These are phyloP conservation scores for Botrytis deweyae DNA, from an alignment of 2,329 filamentous ascomycete genomes.

Conservation along the genomic window DNA sequence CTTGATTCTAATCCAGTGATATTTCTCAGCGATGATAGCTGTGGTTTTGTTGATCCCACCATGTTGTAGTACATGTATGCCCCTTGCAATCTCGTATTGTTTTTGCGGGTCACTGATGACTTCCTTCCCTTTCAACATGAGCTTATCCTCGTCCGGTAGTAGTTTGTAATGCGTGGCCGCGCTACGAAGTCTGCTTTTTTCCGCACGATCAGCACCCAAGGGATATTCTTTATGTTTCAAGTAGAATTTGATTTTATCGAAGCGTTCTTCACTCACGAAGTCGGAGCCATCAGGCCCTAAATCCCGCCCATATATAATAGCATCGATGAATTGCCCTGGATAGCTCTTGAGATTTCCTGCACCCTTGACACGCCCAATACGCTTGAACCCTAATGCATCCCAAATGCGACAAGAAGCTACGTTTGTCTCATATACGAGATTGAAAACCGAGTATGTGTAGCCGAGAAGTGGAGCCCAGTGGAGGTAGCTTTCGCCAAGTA, in stretches of 20 bases:
- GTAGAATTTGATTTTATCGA: conserved; percentile 98
- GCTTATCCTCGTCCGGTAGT: conserved; percentile 57
- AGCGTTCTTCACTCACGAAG: conserved; percentile 89
- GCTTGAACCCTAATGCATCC: conserved; percentile 72
- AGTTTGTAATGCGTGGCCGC: conserved; percentile 96
- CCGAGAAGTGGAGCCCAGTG: conserved; percentile 60
- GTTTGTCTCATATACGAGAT: conserved; percentile 74
- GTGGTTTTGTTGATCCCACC: conserved; percentile 98
- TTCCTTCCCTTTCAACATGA: conserved; percentile 98
- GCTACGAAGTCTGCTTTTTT: conserved; percentile 91
- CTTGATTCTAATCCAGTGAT: conserved; percentile 98
- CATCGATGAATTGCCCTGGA: conserved; percentile 54
- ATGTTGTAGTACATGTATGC: conserved; percentile 73
- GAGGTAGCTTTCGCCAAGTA: conserved; percentile 57
- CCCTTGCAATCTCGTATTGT: conserved; percentile 85
- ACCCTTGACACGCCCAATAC: conserved; percentile 64
- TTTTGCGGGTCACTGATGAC: conserved; percentile 86
- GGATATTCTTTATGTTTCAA: conserved; percentile 94
- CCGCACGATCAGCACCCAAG: conserved; percentile 85
- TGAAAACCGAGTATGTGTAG: conserved; percentile 73
- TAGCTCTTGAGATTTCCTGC: conserved; percentile 53
- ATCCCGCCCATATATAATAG: conserved; percentile 63
- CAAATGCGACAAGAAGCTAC: conserved; percentile 70
- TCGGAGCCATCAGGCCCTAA: conserved; percentile 65
- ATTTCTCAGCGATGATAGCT: conserved; percentile 86